phyloP scores from a whole-genome alignment of 352 stramenopile genomes.

The Nothophytophthora sp. region DNA sequence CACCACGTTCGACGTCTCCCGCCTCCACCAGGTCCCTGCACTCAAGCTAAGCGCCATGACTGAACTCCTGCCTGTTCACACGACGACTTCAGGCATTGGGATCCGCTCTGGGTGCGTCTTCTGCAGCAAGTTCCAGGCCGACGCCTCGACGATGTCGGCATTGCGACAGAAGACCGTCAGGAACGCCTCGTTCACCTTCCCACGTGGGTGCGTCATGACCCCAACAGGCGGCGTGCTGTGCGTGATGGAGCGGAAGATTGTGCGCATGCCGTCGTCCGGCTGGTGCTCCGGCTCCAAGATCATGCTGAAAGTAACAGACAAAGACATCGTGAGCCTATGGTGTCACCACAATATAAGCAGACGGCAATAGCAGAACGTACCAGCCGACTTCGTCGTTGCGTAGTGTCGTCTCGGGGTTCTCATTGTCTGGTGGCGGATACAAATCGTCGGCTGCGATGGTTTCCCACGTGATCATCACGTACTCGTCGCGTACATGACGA shows the following conservation, averaged over 20 bases:
- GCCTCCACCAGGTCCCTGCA: too few species aligned
- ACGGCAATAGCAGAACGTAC: conserved; percentile 35
- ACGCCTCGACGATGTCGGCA: conserved; percentile 70
- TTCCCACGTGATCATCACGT: conserved; percentile 71
- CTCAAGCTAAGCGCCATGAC: too few species aligned
- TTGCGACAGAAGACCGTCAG: conserved; percentile 79
- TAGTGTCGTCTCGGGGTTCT: conserved; percentile 56
- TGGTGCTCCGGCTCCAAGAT: conserved; percentile 60
- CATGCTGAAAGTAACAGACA: conserved; percentile 37
- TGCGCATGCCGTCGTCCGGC: conserved; percentile 50
- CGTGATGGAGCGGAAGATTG: conserved; percentile 66
- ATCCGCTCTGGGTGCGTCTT: conserved; percentile 51
- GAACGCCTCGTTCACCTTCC: conserved; percentile 79
- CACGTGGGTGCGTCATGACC: conserved; percentile 63
- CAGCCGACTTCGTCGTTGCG: conserved; percentile 83
- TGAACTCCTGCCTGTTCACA: too few species aligned
- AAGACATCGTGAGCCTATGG: not conserved
- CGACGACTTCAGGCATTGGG: conserved; percentile 25
- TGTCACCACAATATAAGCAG: not conserved
- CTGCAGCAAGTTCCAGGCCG: conserved; percentile 53
- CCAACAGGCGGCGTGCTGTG: conserved; percentile 68
- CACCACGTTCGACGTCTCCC: too few species aligned
- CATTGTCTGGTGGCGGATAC: conserved; percentile 40
- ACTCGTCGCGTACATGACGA: conserved; percentile 55
- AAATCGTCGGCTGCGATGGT: conserved; percentile 67